Base-by-base conservation (phyloP, 2,329 filamentous ascomycete species). In the Cucurbitaria berberidis region DNA sequence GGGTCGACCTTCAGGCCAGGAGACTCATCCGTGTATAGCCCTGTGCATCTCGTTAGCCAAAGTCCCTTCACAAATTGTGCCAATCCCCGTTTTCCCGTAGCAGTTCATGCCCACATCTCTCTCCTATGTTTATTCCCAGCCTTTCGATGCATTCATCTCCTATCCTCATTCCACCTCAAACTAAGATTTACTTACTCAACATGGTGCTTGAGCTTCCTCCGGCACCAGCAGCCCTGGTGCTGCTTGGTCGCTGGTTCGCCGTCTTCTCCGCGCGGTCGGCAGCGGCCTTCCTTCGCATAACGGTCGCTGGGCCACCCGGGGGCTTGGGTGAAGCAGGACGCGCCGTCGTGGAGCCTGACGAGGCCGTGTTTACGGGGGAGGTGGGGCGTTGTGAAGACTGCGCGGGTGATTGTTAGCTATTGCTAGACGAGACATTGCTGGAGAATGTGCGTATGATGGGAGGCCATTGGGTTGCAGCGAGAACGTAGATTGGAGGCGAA, bases 181-280 rank as follows among this genome's bases (percentile, higher is more conserved):
- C 7, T n/a, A 35, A 18, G 16, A 32, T n/a, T 11, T 30, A 86
- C 89, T 65, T 89, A 91, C 93, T 93, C 82, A 99, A 84, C 95
- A 99, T 99, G 47, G 95, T 99, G 81, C 91, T 96, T 78, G 89
- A 96, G 76, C 92, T 97, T 63, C 95, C 95, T 65, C 95, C 95
- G 16, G 95, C 95, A 67, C 95, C 95, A 29, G 95, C 95, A 34
- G 93, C 88, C 70, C 95, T 86, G 64, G 95, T 99, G 81, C 90
- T 96, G 76, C 88, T 90, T 45, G 95, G 95, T 67, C 95, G 85
- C 63, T 86, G 89, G 89, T 96, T 99, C 72, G 93, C 93, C 68
- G 93, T 86, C 80, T 96, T 95, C 80, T 98, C 95, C 79, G 96
- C 96, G 81, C 96, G 90, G 77, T 98, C 95, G 69, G 93, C 93